Evolutionary conservation across 805 yeast species (phyloP), one percentile per base, ranked within the genome.

Genomic region (Jamesozyma spencerorum): DNA sequence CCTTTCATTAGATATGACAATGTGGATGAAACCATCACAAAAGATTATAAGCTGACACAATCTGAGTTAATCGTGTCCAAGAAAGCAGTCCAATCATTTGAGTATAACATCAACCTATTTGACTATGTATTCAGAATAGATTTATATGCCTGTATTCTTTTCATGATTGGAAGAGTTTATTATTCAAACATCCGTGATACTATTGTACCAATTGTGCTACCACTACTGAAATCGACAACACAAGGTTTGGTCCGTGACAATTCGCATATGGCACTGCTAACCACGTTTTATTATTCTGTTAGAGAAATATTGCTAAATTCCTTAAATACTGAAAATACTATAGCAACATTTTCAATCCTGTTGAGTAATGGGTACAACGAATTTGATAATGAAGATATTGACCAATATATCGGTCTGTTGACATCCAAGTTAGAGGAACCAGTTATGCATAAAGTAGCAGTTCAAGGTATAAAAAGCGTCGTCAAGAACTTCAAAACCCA

Each of bases 81-180:
- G 53, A 72, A 67, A 41, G 65, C 72, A 5, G 74, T 74, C 42
- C 64, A 62, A 13, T 67, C 72, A 1, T 63, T 84, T 18, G 74
- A 78, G n/a, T 74, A 66, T 6, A 81, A 84, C 79, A 69, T 78
- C 18, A 69, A 68, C 13, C 65, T 64, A 27, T 78, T 88, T 49
- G 90, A 94, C 0, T 75, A 69, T 19, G 69, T 81, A 15, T 81
- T 85, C 35, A 75, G 75, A 48, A 59, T 67, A 11, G 97, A 90
- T 56, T 62, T 90, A 22, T 76, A 75, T 53, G 72, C 88, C 0
- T 80, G 94, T 50, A 51, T 83, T 31, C 60, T 88, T 18, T 79
- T 71, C 50, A 70, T 81, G 5, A 72, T 82, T 42, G 74, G 81
- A 5, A 67, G 70, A 49, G 65, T 81, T 38, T 74, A 72, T 53